Base-by-base conservation (phyloP, 2,329 filamentous ascomycete genomes). In the Trichoderma sp. region DNA sequence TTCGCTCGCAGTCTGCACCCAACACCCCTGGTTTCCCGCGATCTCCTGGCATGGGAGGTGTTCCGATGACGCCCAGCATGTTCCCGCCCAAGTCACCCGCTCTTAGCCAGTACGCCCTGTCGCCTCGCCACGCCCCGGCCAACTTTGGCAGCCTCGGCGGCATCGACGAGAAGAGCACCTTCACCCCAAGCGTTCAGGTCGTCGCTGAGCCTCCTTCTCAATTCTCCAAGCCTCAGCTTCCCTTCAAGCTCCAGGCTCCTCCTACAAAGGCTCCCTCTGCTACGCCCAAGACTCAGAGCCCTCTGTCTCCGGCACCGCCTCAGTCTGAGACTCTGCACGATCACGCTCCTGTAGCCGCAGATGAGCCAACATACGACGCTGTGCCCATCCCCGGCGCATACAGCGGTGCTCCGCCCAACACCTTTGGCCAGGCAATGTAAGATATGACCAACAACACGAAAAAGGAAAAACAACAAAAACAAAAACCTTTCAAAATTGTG, bases 301-400 rank as follows among this genome's bases (percentile, higher is more conserved):
- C 88, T 56, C 95, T 97, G 82, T 88, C 89, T 27, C 85, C 89
- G 1, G 60, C 75, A 53, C 11, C 72, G 45, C 75, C 79, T 73
- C 82, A 83, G 14, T 81, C 83, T 67, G 87, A 88, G 79, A 87
- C 86, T 71, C 80, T 88, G 75, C 89, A 92, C 78, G 88, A 92
- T 67, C 93, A 94, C 79, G 91, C 92, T 21, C 89, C 89, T 12
- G 89, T 91, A 31, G 93, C 93, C 11, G 92, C 93, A 0, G 93
- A 95, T 65, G 96, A 98, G 88, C 91, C 93, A 80, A 91, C 92
- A 66, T 98, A 98, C 83, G 95, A 92, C 14, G 87, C 93, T 27
- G 96, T 98, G 38, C 94, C 95, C 0, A 98, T 98, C 76, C 96
- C 96, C 0, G 94, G 93, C 6, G 94, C 95, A 0, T 98, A 98